A percentile compares a stretch with the other conserved stretches of the same genome.
Conservation (phyloP, 2,329 filamentous ascomycete genomes). For the Pyricularia pennisetigena region DNA sequence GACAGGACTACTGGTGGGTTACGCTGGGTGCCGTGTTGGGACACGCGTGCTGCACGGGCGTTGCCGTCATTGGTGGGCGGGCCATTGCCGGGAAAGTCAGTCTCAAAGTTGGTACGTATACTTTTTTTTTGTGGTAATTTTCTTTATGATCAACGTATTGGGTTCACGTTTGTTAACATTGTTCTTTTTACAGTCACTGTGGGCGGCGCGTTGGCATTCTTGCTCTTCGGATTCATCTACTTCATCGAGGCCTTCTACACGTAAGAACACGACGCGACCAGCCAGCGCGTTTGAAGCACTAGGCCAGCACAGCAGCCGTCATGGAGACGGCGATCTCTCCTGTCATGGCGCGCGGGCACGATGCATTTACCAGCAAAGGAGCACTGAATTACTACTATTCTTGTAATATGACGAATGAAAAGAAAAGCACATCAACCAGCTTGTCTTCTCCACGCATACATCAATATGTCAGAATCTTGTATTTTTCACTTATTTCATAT, state of each 20-base stretch:
- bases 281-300: neutral
- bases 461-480: neutral
- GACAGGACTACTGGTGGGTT: conserved; percentile 98
- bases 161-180: conserved; percentile 4
- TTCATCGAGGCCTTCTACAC: conserved; percentile 65
- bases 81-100: conserved; percentile 91
- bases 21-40: conserved; percentile 79
- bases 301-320: neutral
- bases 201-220: conserved; percentile 81
- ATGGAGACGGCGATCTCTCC: neutral
- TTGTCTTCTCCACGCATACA: neutral
- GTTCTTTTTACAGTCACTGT: conserved; percentile 54
- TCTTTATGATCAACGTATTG: neutral
- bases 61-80: conserved; percentile 83
- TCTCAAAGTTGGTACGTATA: conserved; percentile 77
- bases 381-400: neutral
- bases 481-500: neutral
- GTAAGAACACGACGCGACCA: neutral
- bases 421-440: neutral
- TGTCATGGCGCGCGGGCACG: neutral
- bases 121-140: conserved; percentile 16
- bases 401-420: neutral
- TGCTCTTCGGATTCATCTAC: conserved; percentile 88
- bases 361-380: neutral
- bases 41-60: conserved; percentile 81